phyloP scores from a whole-genome alignment of 106 monocot genomes.

The Acorus gramineus region DNA sequence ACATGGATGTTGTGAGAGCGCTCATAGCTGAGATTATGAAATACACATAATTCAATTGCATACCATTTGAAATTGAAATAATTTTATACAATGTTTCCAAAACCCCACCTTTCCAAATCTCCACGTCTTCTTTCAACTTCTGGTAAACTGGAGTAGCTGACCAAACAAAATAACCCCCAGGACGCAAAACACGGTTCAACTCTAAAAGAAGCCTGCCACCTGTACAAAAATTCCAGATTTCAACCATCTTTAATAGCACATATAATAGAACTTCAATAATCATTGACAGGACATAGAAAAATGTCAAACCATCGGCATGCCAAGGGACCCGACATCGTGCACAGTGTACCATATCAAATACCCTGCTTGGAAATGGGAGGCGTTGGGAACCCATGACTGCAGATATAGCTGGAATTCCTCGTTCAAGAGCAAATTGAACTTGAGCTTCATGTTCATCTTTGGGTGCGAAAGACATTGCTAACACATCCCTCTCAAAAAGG shows the following conservation, averaged over 20 bases:
- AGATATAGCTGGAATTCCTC: conserved; percentile 93
- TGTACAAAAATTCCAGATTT: conserved; percentile 5
- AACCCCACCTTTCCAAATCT: conserved; percentile 70
- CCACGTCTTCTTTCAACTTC: conserved; percentile 82
- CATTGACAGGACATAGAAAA: background rate
- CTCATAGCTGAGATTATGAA: conserved; percentile 56
- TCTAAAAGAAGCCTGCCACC: conserved; percentile 83
- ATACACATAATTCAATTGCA: background rate
- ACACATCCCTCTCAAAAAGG: conserved; percentile 79
- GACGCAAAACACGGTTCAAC: conserved; percentile 76
- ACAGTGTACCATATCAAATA: conserved; percentile 84
- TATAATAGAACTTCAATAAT: background rate
- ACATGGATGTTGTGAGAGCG: conserved; percentile 72
- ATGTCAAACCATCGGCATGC: conserved; percentile 64
- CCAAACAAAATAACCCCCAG: conserved; percentile 93
- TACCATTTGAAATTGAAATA: no score
- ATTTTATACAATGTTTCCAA: background rate
- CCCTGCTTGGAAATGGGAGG: conserved; percentile 66
- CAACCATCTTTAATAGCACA: background rate
- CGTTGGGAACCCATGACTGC: conserved; percentile 96
- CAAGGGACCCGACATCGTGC: conserved; percentile 96
- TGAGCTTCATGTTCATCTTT: conserved; percentile 98
- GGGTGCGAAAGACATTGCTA: conserved; percentile 91
- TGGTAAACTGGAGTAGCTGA: conserved; percentile 98
- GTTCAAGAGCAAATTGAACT: conserved; percentile 84